These are phyloP conservation scores for Globisporangium polare DNA, from an alignment of 352 stramenopile genomes.

Conservation along the genomic window DNA sequence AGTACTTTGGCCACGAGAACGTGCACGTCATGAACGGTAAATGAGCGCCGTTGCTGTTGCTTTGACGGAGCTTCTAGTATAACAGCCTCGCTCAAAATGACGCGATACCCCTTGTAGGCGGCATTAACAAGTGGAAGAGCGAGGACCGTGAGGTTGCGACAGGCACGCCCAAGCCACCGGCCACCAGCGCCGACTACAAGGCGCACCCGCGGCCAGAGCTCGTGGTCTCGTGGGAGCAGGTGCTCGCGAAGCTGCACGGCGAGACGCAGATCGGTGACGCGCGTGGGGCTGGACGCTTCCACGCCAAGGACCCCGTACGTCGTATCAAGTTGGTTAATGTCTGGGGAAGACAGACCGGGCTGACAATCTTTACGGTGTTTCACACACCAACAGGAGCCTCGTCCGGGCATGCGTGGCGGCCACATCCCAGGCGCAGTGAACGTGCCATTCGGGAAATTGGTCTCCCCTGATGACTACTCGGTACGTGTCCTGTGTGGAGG, in stretches of 20 bases:
- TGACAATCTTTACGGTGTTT: no score
- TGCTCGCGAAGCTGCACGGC: slow-evolving; percentile 51
- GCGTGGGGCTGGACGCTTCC: slow-evolving; percentile 84
- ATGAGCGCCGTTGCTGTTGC: background rate
- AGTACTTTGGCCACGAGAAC: slow-evolving; percentile 83
- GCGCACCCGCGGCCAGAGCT: slow-evolving; percentile 43
- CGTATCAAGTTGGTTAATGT: no score
- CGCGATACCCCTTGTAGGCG: slow-evolving; percentile 23
- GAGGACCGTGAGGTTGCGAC: slow-evolving; percentile 42
- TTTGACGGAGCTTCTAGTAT: background rate
- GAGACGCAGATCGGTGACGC: slow-evolving; percentile 90
- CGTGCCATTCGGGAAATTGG: slow-evolving; percentile 87
- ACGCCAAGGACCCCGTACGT: slow-evolving; percentile 75
- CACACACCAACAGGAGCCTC: no score
- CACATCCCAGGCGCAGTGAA: slow-evolving; percentile 92
- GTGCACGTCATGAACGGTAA: slow-evolving; percentile 88
- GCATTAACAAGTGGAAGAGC: slow-evolving; percentile 67
- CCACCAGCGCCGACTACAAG: slow-evolving; percentile 34
- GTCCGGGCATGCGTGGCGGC: slow-evolving; percentile 85
- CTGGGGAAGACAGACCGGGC: no score
- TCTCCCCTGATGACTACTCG: slow-evolving; percentile 82
- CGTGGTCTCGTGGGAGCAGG: slow-evolving; percentile 53
- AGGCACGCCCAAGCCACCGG: slow-evolving; percentile 25
- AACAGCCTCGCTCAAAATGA: no score
- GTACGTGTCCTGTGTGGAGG: slow-evolving; percentile 34